Evolutionary conservation across 23 red algal species (phyloP).

Genomic region (Porphyridium purpureum): DNA sequence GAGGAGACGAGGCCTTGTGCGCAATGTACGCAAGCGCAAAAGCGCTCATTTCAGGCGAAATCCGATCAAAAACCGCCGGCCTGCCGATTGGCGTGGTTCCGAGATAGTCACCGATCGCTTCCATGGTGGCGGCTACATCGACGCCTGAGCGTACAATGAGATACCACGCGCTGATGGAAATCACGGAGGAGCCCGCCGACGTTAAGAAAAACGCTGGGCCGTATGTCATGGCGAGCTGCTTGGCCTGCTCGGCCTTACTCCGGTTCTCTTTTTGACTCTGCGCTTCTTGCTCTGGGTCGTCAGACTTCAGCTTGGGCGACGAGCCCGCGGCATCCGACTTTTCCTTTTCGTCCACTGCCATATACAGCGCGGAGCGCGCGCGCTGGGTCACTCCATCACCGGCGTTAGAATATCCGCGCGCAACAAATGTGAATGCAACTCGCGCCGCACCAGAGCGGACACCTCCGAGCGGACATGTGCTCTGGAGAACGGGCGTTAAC

Average conservation of each 20-base stretch:
- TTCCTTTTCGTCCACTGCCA: too few relatives aligned
- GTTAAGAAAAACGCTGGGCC: constrained; percentile 57
- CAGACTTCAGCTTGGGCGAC: too few relatives aligned
- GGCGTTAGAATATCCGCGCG: too few relatives aligned
- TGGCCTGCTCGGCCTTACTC: constrained; percentile 15
- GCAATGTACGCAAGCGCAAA: constrained; percentile 76
- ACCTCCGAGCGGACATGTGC: too few relatives aligned
- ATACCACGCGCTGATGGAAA: constrained; percentile 51
- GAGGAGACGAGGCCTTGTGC: constrained; percentile 66
- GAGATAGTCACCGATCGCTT: constrained; percentile 38
- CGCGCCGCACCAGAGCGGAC: too few relatives aligned
- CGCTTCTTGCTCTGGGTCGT: too few relatives aligned
- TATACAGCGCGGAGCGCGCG: too few relatives aligned
- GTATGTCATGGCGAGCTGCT: constrained; percentile 49
- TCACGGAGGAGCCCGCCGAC: constrained; percentile 26
- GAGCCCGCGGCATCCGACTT: too few relatives aligned
- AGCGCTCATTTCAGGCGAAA: constrained; percentile 36
- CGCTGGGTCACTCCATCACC: too few relatives aligned
- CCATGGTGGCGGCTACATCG: constrained; percentile 36
- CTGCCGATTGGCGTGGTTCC: constrained; percentile 53
- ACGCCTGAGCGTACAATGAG: constrained; percentile 35
- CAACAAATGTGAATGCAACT: too few relatives aligned
- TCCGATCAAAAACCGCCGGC: constrained; percentile 59
- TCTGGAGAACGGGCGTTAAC: too few relatives aligned
- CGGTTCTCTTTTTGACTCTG: too few relatives aligned